Base-by-base conservation (phyloP, 2,329 filamentous ascomycete species). In the Cladosporium sp. region DNA sequence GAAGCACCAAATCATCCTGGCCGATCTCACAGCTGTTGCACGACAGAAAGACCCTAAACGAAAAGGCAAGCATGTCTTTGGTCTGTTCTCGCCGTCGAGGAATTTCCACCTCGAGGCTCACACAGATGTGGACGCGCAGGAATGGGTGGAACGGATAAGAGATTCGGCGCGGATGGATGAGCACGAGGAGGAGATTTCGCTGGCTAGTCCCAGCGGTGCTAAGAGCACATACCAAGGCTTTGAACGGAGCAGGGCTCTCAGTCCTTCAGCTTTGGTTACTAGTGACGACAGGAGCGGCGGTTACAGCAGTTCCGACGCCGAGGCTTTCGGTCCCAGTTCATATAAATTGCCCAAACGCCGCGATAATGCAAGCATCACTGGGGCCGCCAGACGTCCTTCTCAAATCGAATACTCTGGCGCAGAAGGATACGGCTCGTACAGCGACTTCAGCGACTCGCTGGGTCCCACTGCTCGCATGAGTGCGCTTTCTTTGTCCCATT, bases 81-180 rank as follows among this genome's bases (percentile, higher is more conserved):
- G 88, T 17, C 79, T 97, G 40, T 99, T 96, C 70, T 92, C 90
- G 0, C 88, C 91, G 0, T 86, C 90, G 13, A 85, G 86, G 58
- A 97, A 96, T 71, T 96, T 86, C 70, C 90, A 96, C 63, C 83
- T 99, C 53, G 87, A 95, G 68, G 90, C 89, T 1, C 67, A 76
- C 27, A 85, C 80, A 3, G 80, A 83, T 44, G 75, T 82, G 52
- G 91, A 96, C 55, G 88, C 89, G 5, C 80, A 88, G 55, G 84
- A 88, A 63, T 99, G 93, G 93, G 88, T 96, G 15, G 78, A 88
- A 20, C 71, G 87, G 45, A 91, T 97, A 61, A 81, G 90, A 42
- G 75, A 76, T 51, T 85, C 93, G 61, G 88, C 90, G 15, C 83
- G 88, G 51, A 88, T 95, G 53, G 89, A 95, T 57, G 87, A 93